Base-by-base conservation (phyloP, 192 early-diverging fungal species). In the Backusella parvicylindrica region DNA sequence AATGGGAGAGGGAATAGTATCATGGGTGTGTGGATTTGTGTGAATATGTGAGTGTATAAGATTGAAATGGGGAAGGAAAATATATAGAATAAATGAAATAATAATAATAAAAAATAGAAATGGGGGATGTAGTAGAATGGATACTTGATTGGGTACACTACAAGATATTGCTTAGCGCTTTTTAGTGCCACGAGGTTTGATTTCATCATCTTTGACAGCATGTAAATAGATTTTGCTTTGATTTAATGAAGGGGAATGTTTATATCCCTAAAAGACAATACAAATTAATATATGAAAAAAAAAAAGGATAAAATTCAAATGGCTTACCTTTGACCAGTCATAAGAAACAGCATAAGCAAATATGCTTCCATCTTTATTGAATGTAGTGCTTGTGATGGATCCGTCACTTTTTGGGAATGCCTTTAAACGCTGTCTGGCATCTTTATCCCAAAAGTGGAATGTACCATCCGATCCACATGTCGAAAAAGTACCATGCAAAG, bases 271-370 rank as follows among this genome's bases (percentile, higher is more conserved):
- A 2, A n/a, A 68, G 64, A 68, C 60, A 68, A 74, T 63, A 56
- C 2, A 56, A 12, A 28, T 56, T 12, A 56, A 28, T 56, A 56
- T 56, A 56, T 56, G 23, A n/a, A 43, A 12, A 64, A 5, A 40
- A 12, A 6, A 12, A 49, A 70, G 8, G 1, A 11, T 16, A 12
- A 4, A 2, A 32, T 31, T 23, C 6, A 41, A 30, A 32, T 13
- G 8, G 40, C 37, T 68, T 86, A 88, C 90, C 80, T 91, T 86
- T 75, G 81, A 82, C 94, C 94, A 95, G 82, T 95, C 95, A 75
- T 98, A 99, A 33, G 92, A 89, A 28, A 91, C 70, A 6, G 93
- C 94, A 75, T 99, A 99, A n/a, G 96, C 95, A 89, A 97, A 97
- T 56, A 97, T 94, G 41, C 81, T 86, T 35, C 96, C 97, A 40